Conservation (phyloP, 2,329 filamentous ascomycete genomes). For the Fusarium compactum region DNA sequence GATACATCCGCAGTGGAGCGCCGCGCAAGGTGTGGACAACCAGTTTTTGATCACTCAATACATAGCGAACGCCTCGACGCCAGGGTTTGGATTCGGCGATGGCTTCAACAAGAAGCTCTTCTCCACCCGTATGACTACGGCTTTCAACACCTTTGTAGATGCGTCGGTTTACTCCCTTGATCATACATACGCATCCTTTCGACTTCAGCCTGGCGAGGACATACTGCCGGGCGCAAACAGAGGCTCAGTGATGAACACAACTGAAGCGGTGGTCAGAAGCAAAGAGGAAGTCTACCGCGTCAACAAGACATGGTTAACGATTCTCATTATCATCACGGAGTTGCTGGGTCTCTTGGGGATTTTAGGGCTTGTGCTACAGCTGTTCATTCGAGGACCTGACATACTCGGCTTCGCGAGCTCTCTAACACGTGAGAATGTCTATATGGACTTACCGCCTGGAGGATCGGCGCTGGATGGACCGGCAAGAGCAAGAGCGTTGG, state of each 20-base stretch:
- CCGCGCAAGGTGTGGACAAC: too few species aligned
- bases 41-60: accelerated
- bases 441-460: conserved; percentile 7
- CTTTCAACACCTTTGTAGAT: too few species aligned
- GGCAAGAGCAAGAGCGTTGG: conserved; percentile 4
- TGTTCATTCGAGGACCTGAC: conserved; percentile 18
- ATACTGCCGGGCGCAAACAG: accelerated
- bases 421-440: conserved; percentile 17
- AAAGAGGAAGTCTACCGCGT: accelerated
- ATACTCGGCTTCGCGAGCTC: conserved; percentile 27
- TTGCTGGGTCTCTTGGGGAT: conserved; percentile 7
- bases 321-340: conserved; percentile 8
- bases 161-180: accelerated
- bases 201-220: too few species aligned
- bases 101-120: accelerated
- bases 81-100: accelerated
- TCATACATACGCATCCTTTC: too few species aligned
- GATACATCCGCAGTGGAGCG: too few species aligned
- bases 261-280: accelerated
- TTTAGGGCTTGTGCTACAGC: not conserved
- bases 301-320: not conserved
- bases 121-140: too few species aligned
- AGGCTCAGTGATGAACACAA: too few species aligned
- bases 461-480: conserved; percentile 16
- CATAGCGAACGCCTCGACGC: accelerated